Evolutionary conservation across 768 basidiomycete genomes (phyloP).

Genomic region (Dendrothele bispora): DNA sequence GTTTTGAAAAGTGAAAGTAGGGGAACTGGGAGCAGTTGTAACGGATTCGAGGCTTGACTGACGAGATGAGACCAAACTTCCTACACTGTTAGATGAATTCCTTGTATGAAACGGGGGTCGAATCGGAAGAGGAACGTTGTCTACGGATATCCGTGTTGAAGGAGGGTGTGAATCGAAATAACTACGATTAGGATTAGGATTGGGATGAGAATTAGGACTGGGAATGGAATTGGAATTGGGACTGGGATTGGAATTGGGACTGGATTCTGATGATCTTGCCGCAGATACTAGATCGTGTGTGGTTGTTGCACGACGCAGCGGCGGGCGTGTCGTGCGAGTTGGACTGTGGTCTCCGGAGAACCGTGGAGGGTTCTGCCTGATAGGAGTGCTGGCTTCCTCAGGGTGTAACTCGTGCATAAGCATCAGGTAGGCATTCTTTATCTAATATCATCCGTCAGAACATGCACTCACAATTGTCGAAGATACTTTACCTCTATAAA

Average conservation of each 20-base stretch:
- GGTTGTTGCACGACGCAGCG: no score
- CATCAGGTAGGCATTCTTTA: constrained; percentile 56
- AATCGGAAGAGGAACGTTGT: neutral
- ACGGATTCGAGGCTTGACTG: constrained; percentile 9
- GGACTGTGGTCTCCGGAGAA: constrained; percentile 3
- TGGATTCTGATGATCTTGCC: no score
- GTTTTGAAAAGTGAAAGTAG: constrained; percentile 2
- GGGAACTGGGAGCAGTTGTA: neutral
- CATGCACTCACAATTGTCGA: constrained; percentile 5
- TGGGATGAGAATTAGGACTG: no score
- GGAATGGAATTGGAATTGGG: no score
- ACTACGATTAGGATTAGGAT: no score
- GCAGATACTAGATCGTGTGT: no score
- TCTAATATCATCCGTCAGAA: constrained; percentile 29
- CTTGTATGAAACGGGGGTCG: neutral
- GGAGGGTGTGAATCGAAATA: no score
- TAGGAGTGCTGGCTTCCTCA: constrained; percentile 13
- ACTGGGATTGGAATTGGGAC: no score
- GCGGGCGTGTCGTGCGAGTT: no score
- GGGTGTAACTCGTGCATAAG: constrained; percentile 42
- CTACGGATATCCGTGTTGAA: no score
- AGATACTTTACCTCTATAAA: constrained; percentile 55
- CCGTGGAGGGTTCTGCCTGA: constrained; percentile 3
- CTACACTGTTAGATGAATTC: neutral
- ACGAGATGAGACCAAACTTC: constrained; percentile 5